Evolutionary conservation across 208 protist species (phyloP), one percentile per base, ranked within the genome.

Genomic region (Acanthamoeba lugdunensis): DNA sequence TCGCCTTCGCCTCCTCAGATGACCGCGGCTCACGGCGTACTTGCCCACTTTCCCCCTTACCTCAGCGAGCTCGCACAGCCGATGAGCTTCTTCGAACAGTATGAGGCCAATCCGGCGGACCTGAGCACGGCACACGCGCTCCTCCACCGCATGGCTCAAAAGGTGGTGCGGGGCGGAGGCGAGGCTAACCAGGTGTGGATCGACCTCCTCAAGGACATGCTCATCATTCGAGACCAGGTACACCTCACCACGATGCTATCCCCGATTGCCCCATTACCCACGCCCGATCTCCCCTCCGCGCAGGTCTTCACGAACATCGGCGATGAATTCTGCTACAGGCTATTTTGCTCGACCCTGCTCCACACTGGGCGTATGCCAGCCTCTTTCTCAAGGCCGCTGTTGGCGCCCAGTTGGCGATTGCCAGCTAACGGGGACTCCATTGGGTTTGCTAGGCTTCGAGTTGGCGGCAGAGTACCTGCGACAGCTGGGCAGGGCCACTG

Each of bases 321-420:
- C 30, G 81, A 88, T 21, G 25, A 28, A 14, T 88, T 65, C 54
- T 88, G 81, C 81, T 88, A 88, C 21, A 23, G 48, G 16, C 81
- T 88, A 16, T 88, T 88, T 30, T 88, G 81, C 81, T 88, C 81
- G 18, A 88, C 81, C 30, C 81, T 88, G 18, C 81, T 88, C 81
- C 48, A 88, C 30, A 61, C 81, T 7, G 81, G 81, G 21, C 48
- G 45, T 88, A 88, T 33, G 50, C 28, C 28, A 21, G 50, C 28
- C 28, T 18, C 14, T 25, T 14, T 61, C 18, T 7, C 54, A 61
- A 61, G 4, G 21, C 18, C 54, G 18, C 54, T 61, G 48, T 52
- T 52, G 48, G 48, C 48, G 48, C 48, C 48, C 2, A 52, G 48
- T 52, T 52, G 11, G 48, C 16, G 48, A 13, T 52, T 52, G 48